These are phyloP conservation scores for Sclerotinia spermophila DNA, from an alignment of 2,329 filamentous ascomycete species.

Conservation along the genomic window DNA sequence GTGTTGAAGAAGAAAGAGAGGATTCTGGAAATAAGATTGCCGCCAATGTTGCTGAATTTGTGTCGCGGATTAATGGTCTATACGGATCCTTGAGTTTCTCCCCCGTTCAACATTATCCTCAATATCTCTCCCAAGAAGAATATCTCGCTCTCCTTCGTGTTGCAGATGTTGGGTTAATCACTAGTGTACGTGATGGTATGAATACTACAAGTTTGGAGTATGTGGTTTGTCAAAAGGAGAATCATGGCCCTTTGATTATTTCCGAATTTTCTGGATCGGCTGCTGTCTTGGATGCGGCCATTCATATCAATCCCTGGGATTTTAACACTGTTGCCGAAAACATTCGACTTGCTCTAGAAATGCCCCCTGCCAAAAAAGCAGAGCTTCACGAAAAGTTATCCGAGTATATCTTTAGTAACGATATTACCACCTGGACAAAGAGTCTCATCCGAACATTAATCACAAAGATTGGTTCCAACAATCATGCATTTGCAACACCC, in stretches of 20 bases:
- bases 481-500: constrained; percentile 73
- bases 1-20: constrained; percentile 72
- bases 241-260: constrained; percentile 82
- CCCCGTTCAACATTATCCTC: constrained; percentile 90
- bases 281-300: constrained; percentile 76
- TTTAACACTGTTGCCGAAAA: constrained; percentile 76
- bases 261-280: constrained; percentile 97
- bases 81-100: constrained; percentile 86
- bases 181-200: constrained; percentile 94
- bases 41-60: constrained; percentile 84
- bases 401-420: constrained; percentile 78
- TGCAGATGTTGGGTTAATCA: constrained; percentile 89
- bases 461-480: constrained; percentile 73
- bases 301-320: constrained; percentile 97
- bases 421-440: constrained; percentile 80
- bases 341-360: constrained; percentile 76
- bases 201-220: constrained; percentile 97
- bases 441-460: constrained; percentile 76
- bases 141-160: constrained; percentile 92
- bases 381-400: constrained; percentile 73
- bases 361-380: constrained; percentile 63
- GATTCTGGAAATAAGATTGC: constrained; percentile 76
- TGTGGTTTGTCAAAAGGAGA: constrained; percentile 84
- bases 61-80: constrained; percentile 85
- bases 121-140: constrained; percentile 84